Evolutionary conservation across 768 basidiomycete genomes (phyloP).

Genomic region (Phylloporus sp.): DNA sequence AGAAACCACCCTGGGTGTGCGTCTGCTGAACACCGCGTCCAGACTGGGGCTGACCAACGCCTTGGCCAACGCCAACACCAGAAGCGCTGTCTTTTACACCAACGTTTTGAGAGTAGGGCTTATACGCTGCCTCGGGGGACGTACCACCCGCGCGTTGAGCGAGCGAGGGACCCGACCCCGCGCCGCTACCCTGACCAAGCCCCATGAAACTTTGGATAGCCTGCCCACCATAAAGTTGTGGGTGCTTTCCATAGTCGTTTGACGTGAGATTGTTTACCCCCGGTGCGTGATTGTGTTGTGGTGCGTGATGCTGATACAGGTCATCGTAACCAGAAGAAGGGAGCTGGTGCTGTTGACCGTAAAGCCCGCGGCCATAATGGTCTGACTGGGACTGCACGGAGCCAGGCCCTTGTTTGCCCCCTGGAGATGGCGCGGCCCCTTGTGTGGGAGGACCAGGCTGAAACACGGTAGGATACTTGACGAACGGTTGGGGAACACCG

Average conservation of each 20-base stretch:
- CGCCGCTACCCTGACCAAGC: conserved; percentile 42
- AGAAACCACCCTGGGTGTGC: conserved; percentile 43
- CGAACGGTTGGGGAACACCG: conserved; percentile 60
- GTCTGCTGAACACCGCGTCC: conserved; percentile 44
- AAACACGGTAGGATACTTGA: conserved; percentile 77
- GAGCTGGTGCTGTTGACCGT: conserved; percentile 57
- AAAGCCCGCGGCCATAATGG: conserved; percentile 61
- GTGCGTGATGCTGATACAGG: conserved; percentile 51
- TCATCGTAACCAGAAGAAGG: conserved; percentile 47
- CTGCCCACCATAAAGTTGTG: conserved; percentile 46
- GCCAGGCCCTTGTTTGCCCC: conserved; percentile 60
- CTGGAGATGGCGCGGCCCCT: conserved; percentile 59
- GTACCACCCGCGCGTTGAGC: conserved; percentile 43
- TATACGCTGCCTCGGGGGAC: conserved; percentile 73
- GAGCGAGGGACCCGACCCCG: conserved; percentile 45
- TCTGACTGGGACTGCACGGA: conserved; percentile 51
- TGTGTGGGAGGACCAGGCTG: conserved; percentile 68
- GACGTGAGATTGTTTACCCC: conserved; percentile 37
- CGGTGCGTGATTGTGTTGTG: conserved; percentile 54
- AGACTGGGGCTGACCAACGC: conserved; percentile 35
- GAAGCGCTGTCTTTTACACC: conserved; percentile 56
- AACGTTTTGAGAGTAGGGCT: conserved; percentile 58
- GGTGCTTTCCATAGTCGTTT: conserved; percentile 44
- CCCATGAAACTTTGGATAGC: conserved; percentile 73
- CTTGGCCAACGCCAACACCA: conserved; percentile 39